Evolutionary conservation across 108 stramenopile genomes (phyloP).

Genomic region (Nitzschia sp.): DNA sequence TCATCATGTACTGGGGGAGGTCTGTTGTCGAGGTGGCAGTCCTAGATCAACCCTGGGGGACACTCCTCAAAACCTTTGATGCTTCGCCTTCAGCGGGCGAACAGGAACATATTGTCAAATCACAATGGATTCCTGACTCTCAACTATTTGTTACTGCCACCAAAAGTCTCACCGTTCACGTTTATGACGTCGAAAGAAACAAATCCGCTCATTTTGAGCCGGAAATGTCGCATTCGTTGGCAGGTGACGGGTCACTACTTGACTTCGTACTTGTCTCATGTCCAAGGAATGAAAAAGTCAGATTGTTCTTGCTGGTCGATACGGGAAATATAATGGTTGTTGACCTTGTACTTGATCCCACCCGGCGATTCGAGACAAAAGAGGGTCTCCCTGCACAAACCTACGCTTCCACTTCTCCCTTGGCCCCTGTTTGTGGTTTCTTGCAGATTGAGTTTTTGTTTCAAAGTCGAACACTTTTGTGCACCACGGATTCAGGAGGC

Average conservation of each 20-base stretch:
- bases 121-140: constrained; percentile 67
- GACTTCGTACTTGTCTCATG: constrained; percentile 24
- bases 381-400: background rate
- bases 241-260: constrained; percentile 32
- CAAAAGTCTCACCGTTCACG: constrained; percentile 48
- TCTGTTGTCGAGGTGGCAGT: constrained; percentile 56
- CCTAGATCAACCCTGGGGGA: constrained; percentile 43
- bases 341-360: too few species aligned
- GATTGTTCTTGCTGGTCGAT: too few species aligned
- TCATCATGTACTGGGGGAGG: constrained; percentile 67
- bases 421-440: background rate
- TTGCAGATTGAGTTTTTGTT: too few species aligned
- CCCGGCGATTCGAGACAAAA: too few species aligned
- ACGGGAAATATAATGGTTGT: too few species aligned
- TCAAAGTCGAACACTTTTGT: constrained; percentile 62
- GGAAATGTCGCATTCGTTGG: constrained; percentile 25
- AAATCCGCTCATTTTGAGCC: constrained; percentile 22
- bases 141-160: constrained; percentile 20
- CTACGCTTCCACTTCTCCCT: background rate
- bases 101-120: constrained; percentile 52
- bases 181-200: constrained; percentile 55
- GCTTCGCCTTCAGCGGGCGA: constrained; percentile 55
- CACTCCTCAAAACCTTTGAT: constrained; percentile 52
- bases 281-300: constrained; percentile 21
- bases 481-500: constrained; percentile 60